Evolutionary conservation across 2,329 filamentous ascomycete genomes (phyloP).

Genomic region (Acrocalymma vagum): DNA sequence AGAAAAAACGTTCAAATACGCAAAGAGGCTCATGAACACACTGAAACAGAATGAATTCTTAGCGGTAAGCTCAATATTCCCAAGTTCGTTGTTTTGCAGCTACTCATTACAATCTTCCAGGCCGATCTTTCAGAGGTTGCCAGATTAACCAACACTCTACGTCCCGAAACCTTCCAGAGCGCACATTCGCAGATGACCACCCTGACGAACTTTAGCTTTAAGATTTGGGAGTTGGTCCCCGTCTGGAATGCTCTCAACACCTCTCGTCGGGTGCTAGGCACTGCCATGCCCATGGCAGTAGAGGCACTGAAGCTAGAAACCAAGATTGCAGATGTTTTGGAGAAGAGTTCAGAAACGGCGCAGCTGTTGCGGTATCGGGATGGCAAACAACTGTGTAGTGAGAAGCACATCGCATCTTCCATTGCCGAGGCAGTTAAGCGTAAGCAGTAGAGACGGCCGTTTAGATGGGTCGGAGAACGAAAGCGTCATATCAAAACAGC

Average conservation of each 20-base stretch:
- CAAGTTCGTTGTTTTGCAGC: too few species aligned
- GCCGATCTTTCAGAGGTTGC: too few species aligned
- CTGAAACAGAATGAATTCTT: slow-evolving; percentile 32
- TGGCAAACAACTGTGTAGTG: slow-evolving; percentile 1
- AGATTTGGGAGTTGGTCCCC: slow-evolving; percentile 43
- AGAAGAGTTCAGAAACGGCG: slow-evolving; percentile 7
- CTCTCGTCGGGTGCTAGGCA: slow-evolving; percentile 50
- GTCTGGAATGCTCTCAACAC: slow-evolving; percentile 56
- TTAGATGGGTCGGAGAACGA: too few species aligned
- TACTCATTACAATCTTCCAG: too few species aligned
- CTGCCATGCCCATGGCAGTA: slow-evolving; percentile 38
- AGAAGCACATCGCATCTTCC: too few species aligned
- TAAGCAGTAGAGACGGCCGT: too few species aligned
- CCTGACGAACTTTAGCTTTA: slow-evolving; percentile 15
- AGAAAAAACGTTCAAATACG: slow-evolving; percentile 51
- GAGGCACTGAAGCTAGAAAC: slow-evolving; percentile 27
- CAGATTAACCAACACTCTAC: too few species aligned
- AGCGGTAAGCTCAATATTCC: slow-evolving; percentile 26
- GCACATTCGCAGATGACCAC: not conserved
- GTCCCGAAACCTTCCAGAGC: slow-evolving; percentile 19
- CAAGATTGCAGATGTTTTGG: slow-evolving; percentile 13
- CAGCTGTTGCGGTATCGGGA: slow-evolving; percentile 11
- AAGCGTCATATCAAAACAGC: too few species aligned
- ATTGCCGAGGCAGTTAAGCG: too few species aligned
- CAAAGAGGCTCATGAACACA: slow-evolving; percentile 48